These are phyloP conservation scores for Calocybe cyanea DNA, from an alignment of 768 basidiomycete species.

Conservation along the genomic window DNA sequence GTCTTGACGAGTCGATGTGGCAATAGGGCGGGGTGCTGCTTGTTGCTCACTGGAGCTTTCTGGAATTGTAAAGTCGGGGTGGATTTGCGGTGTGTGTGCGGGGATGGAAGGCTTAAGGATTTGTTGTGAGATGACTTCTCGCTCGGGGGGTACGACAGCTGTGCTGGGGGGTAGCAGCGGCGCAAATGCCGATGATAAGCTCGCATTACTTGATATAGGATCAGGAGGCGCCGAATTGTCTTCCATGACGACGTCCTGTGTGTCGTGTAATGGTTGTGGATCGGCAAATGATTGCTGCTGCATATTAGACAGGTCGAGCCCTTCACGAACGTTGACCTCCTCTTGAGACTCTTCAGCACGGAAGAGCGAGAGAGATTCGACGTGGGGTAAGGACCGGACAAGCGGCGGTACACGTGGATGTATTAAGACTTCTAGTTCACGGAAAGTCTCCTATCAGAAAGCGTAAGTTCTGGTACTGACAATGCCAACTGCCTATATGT, in stretches of 20 bases:
- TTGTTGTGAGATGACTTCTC: not conserved
- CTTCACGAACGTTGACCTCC: conserved; percentile 46
- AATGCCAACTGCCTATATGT: not conserved
- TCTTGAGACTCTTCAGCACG: conserved; percentile 61
- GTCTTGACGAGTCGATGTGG: not conserved
- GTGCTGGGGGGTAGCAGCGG: not conserved
- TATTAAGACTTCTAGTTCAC: conserved; percentile 55
- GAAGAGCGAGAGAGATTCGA: conserved; percentile 61
- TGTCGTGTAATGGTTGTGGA: conserved; percentile 14
- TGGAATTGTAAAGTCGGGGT: not conserved
- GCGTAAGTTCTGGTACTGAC: not conserved
- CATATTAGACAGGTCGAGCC: conserved; percentile 31
- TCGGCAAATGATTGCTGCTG: not conserved
- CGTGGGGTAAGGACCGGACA: conserved; percentile 59
- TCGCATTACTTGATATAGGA: not conserved
- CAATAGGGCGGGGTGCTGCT: conserved; percentile 1
- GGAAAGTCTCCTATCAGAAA: conserved; percentile 21
- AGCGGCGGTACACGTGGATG: conserved; percentile 81
- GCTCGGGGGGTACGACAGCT: not conserved
- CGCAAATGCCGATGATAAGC: not conserved
- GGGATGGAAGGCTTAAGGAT: not conserved
- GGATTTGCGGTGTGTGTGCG: not conserved
- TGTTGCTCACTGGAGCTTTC: not conserved
- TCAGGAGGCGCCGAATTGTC: conserved; percentile 10
- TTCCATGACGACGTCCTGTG: conserved; percentile 24